Conservation (phyloP, 352 stramenopile species). For the Globisporangium spinosum region DNA sequence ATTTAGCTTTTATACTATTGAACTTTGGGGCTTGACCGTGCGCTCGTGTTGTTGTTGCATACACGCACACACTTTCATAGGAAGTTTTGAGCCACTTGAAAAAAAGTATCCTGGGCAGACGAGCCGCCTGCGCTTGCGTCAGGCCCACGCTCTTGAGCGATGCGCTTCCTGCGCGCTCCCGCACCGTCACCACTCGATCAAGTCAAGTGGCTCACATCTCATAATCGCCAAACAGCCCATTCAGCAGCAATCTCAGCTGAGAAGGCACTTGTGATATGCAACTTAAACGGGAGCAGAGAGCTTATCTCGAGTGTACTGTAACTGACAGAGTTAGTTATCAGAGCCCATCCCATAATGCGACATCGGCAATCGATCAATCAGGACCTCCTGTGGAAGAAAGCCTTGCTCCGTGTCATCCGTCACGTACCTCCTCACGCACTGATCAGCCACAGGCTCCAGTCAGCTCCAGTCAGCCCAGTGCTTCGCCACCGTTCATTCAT, state of each 20-base stretch:
- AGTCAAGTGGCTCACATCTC: not conserved
- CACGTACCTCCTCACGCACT: not conserved
- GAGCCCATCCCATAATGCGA: not conserved
- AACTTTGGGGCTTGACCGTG: too few species aligned
- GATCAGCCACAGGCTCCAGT: not conserved
- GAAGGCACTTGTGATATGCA: not conserved
- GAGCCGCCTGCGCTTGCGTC: too few species aligned
- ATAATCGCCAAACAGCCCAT: not conserved
- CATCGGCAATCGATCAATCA: not conserved
- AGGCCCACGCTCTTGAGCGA: too few species aligned
- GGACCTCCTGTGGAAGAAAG: not conserved
- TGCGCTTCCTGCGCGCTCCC: too few species aligned
- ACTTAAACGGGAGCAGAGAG: not conserved
- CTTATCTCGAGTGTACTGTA: not conserved
- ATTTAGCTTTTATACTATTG: too few species aligned
- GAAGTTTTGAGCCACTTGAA: too few species aligned
- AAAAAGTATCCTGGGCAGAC: too few species aligned
- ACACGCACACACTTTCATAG: too few species aligned
- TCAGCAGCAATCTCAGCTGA: not conserved
- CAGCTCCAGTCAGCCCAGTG: not conserved
- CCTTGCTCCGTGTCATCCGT: too few species aligned
- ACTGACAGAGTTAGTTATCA: not conserved
- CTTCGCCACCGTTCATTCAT: not conserved
- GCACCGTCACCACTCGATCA: not conserved
- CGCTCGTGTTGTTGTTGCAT: too few species aligned